Conservation (phyloP, 306 rosid species). For the Dicorynia guianensis region DNA sequence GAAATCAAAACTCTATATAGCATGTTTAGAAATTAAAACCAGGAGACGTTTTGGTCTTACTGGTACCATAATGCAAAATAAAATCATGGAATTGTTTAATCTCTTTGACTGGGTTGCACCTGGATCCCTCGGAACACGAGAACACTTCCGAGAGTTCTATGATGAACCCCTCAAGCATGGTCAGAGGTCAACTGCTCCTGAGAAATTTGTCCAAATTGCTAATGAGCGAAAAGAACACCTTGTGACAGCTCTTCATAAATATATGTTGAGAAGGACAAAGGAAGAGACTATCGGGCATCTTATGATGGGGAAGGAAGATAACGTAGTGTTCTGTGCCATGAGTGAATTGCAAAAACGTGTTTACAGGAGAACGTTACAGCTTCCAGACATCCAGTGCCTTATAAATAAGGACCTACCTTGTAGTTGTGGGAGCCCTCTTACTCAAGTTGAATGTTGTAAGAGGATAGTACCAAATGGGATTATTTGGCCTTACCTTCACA, state of each 20-base stretch:
- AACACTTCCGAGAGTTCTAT: constrained; percentile 88
- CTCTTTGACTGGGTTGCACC: constrained; percentile 93
- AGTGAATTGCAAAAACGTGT: constrained; percentile 89
- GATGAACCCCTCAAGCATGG: constrained; percentile 97
- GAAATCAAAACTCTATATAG: constrained; percentile 82
- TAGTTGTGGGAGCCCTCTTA: constrained; percentile 92
- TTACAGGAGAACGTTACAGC: constrained; percentile 86
- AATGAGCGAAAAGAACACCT: constrained; percentile 83
- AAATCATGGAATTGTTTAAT: constrained; percentile 91
- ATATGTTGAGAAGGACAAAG: constrained; percentile 90
- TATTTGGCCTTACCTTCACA: constrained; percentile 90
- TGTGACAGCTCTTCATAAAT: constrained; percentile 71
- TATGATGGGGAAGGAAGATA: constrained; percentile 99
- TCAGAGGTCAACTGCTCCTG: constrained; percentile 93
- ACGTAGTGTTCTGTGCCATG: constrained; percentile 88
- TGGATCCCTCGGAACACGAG: constrained; percentile 93
- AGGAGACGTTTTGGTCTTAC: constrained; percentile 85
- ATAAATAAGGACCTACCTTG: constrained; percentile 85
- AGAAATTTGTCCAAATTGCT: constrained; percentile 79
- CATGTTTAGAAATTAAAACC: constrained; percentile 82
- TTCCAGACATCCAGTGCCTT: constrained; percentile 90
- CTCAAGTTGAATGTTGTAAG: constrained; percentile 91
- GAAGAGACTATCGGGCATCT: constrained; percentile 99
- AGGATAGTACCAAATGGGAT: constrained; percentile 82
- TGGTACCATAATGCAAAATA: constrained; percentile 95